Evolutionary conservation across 345 rosid species (phyloP).

Genomic region (Salix dunnii): DNA sequence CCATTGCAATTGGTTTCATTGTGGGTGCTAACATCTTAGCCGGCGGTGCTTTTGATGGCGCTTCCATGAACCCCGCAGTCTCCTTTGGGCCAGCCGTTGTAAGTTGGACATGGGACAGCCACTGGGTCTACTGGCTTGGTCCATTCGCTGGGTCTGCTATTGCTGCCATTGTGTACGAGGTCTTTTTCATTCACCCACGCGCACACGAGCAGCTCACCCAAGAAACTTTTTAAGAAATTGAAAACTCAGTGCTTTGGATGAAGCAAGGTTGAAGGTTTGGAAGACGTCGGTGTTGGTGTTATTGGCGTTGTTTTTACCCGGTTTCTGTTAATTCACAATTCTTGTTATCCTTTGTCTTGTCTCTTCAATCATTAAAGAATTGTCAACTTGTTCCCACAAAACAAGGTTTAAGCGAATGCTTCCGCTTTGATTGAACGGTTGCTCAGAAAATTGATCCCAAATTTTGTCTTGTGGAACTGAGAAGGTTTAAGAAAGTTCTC

Average conservation of each 20-base stretch:
- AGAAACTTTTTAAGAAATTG: constrained; percentile 8
- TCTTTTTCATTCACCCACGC: constrained; percentile 21
- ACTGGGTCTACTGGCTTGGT: constrained; percentile 38
- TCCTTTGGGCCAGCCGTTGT: constrained; percentile 33
- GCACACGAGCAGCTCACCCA: constrained; percentile 25
- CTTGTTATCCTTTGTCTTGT: constrained; percentile 11
- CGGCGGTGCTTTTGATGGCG: constrained; percentile 36
- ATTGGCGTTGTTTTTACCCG: constrained; percentile 29
- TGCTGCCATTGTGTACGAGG: constrained; percentile 26
- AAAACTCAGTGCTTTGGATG: not conserved
- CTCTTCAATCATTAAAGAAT: constrained; percentile 16
- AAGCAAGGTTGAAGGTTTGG: constrained; percentile 10
- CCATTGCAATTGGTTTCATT: constrained; percentile 30
- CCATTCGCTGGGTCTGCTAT: constrained; percentile 28
- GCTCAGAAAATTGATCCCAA: not conserved
- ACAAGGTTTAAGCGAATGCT: not conserved
- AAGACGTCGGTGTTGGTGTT: constrained; percentile 7
- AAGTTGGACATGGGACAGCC: constrained; percentile 31
- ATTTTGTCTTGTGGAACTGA: not conserved
- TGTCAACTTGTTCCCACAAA: not conserved
- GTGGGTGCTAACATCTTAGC: constrained; percentile 35
- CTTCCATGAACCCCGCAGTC: constrained; percentile 35
- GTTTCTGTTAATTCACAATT: constrained; percentile 21
- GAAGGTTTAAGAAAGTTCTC: not conserved
- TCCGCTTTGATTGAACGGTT: not conserved